Evolutionary conservation across 2,329 filamentous ascomycete genomes (phyloP), one percentile per base, ranked within the genome.

Genomic region (Fusarium praegraminearum): DNA sequence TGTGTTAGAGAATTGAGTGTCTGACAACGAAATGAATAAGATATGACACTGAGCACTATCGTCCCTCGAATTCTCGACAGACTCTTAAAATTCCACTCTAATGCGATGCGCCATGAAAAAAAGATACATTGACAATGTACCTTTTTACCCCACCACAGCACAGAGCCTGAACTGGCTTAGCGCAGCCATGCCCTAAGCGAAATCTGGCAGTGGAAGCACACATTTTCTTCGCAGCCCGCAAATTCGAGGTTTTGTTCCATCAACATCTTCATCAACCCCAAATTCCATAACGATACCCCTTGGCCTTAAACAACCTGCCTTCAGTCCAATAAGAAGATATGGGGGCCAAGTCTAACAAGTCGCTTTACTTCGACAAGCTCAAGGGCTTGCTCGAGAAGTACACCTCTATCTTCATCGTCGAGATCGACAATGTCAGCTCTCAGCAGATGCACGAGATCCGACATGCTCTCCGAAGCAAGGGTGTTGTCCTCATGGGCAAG

Each of bases 381-480:
- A 97, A 98, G 91, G 84, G 84, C 85, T 90, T 98, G 83, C 91
- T 99, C 83, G 93, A 98, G 88, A 91, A 94, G 83, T 98, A 97
- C 92, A 90, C 90, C 84, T 95, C 92, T 81, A 92, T 98, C 87
- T 98, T 99, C 93, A 94, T 99, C 84, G 94, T 97, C 84, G 81
- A 90, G 81, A 91, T 95, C 82, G 93, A 98, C 93, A 99, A 98
- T 99, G 96, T 99, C 90, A 93, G 91, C 84, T 99, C 96, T 78
- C 96, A 99, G 91, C 97, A 99, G 91, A 99, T 99, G 97, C 96
- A 99, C 93, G 96, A 99, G 90, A 98, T 99, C 84, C 93, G 96
- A 83, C 86, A 91, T 80, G 85, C 93, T 79, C 92, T 99, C 83
- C 94, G 96, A 83, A 91, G 91, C 71, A 86, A 97, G 85, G 94